These are phyloP conservation scores for Corylus avellana DNA, from an alignment of 306 rosid species.

Conservation along the genomic window DNA sequence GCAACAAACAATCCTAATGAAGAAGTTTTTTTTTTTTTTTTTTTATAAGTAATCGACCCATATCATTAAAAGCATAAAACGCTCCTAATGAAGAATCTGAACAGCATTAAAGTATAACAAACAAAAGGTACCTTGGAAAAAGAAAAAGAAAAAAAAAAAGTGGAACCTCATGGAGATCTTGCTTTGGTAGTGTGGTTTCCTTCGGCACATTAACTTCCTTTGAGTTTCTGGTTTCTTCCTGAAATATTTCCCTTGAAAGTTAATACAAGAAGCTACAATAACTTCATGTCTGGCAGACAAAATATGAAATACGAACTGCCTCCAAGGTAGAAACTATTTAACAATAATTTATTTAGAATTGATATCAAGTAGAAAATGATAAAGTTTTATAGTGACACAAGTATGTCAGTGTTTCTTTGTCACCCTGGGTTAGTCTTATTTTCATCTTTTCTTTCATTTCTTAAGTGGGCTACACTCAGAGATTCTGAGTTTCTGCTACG, in stretches of 20 bases:
- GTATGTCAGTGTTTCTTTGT: neutral
- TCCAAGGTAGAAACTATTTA: neutral
- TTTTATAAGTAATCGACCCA: too few species aligned
- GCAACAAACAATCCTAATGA: slow-evolving; percentile 6
- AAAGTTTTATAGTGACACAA: slow-evolving; percentile 14
- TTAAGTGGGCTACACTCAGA: neutral
- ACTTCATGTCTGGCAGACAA: slow-evolving; percentile 4
- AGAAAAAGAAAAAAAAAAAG: slow-evolving; percentile 4
- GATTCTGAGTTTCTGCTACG: neutral
- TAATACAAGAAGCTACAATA: slow-evolving; percentile 18
- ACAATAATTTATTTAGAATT: neutral
- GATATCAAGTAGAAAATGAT: slow-evolving; percentile 16
- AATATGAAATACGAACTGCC: slow-evolving; percentile 15
- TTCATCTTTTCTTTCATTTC: neutral
- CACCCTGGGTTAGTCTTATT: neutral
- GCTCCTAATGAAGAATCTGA: neutral
- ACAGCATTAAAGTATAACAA: slow-evolving; percentile 19
- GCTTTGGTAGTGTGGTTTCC: slow-evolving; percentile 41
- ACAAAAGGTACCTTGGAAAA: neutral
- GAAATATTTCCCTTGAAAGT: slow-evolving; percentile 34
- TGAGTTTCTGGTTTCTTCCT: slow-evolving; percentile 46
- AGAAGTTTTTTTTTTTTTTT: too few species aligned
- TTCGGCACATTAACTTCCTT: slow-evolving; percentile 40
- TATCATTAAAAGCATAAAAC: too few species aligned
- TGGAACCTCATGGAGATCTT: slow-evolving; percentile 72